A percentile compares a stretch with the other conserved stretches of the same genome.
Evolutionary conservation across 805 yeast genomes (phyloP).

Genomic region (Naumovozyma baii): DNA sequence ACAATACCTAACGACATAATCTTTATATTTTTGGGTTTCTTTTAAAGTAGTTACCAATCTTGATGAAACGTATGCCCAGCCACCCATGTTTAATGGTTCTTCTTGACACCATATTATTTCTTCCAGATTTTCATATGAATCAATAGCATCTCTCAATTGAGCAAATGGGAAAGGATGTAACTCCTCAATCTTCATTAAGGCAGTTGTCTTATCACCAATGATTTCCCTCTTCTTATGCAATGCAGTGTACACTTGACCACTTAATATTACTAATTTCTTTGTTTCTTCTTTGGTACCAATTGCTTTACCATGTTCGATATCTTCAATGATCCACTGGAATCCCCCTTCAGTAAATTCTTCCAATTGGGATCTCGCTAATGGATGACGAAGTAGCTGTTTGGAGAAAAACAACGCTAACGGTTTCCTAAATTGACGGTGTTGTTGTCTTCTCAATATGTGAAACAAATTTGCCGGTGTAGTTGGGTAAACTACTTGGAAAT

Average conservation of each 20-base stretch:
- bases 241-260: constrained; percentile 94
- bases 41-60: constrained; percentile 68
- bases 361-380: constrained; percentile 83
- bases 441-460: constrained; percentile 96
- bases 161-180: constrained; percentile 98
- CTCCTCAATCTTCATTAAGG: constrained; percentile 85
- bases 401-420: constrained; percentile 85
- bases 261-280: constrained; percentile 72
- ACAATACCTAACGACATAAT: constrained; percentile 61
- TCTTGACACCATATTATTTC: constrained; percentile 97
- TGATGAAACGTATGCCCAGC: constrained; percentile 72
- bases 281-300: constrained; percentile 74
- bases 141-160: constrained; percentile 75
- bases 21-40: constrained; percentile 63
- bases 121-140: constrained; percentile 69
- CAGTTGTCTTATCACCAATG: constrained; percentile 70
- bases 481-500: constrained; percentile 96
- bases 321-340: constrained; percentile 95
- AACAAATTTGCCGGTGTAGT: constrained; percentile 94
- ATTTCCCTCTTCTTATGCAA: constrained; percentile 80
- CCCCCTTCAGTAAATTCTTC: constrained; percentile 83
- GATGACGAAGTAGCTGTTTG: constrained; percentile 90
- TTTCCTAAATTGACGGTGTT: constrained; percentile 97
- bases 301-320: constrained; percentile 69
- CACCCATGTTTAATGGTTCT: constrained; percentile 97